Evolutionary conservation across 1,284 basidiomycete genomes (phyloP), one percentile per base, ranked within the genome.

Genomic region (Chalciporus sp.): DNA sequence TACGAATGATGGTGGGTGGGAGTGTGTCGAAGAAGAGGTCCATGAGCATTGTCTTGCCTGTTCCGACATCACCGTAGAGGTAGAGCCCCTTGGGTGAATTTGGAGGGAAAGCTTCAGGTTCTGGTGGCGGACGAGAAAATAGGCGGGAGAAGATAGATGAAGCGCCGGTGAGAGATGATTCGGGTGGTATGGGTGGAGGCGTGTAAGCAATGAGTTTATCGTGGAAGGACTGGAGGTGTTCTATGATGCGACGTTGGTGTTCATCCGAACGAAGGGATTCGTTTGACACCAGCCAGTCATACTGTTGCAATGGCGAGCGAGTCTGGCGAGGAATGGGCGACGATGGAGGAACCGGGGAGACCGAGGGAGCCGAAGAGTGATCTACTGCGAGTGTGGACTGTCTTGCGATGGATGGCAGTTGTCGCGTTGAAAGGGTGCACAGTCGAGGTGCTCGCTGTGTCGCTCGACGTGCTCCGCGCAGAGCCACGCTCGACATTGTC

Each of bases 21-120:
- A 99, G 82, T 1, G 94, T 90, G 58, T 90, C 86, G 77, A 94
- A 94, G 74, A 99, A 97, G 17, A 99, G 78, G 72, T 99, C 97
- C 97, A 99, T 99, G 58, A 99, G 86, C 95, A 99, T 98, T 1
- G 92, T 93, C 80, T 94, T 94, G 23, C 97, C 96, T 5, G 95
- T 98, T 1, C 96, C 96, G 52, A 99, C 97, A 61, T 95, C 92
- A 37, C 97, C 97, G 70, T 92, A 95, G n/a, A 99, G 85, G 73
- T 99, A 99, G 23, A 99, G 79, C 11, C 95, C 94, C 61, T 90
- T 90, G 0, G 95, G 96, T 1, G 84, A 79, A 47, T 81, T 70
- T 19, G 78, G 74, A 3, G 81, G 81, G 5, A 78, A 68, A 14
- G 71, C 58, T 6, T 74, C 68, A 16, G 79, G 74, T 29, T 74